Base-by-base conservation (phyloP, 352 stramenopile species). In the Phytophthora aleatoria region DNA sequence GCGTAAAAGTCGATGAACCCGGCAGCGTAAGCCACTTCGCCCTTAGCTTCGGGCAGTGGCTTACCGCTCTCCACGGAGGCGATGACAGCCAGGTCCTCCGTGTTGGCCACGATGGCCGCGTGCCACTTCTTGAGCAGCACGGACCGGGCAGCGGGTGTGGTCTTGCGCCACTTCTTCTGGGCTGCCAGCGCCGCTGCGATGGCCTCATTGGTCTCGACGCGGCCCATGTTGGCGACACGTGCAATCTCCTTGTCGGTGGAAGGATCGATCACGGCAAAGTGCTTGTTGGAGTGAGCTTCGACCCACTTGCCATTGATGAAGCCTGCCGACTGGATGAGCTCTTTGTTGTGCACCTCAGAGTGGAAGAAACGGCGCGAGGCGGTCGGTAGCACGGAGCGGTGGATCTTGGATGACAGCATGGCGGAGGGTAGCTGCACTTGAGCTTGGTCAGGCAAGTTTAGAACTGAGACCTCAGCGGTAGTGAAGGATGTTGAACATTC, bases 61-160 rank as follows among this genome's bases (percentile, higher is more conserved):
- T 99, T 99, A 50, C 97, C 98, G 55, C 90, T 97, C 84, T 99
- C 98, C 11, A 96, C 70, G 24, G 97, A 98, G 69, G 99, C 97
- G 49, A 99, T 97, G n/a, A 84, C 53, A 28, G 83, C 91, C 31
- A 98, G 75, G 51, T 97, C 91, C 20, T 87, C 81, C 11, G 71
- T 80, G 68, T 92, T 83, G 35, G 77, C 68, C 27, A 77, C 61
- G 48, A 96, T 89, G n/a, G 85, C 73, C 1, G 74, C 83, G 61
- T 90, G 56, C 85, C 85, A 96, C 57, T 94, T 93, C 66, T 94
- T 92, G 41, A 96, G 70, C 64, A 96, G 54, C 31, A 50, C 70
- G 8, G 82, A 87, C 54, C 83, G 87, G 24, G 70, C 56, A 50
- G 74, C 67, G 1, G 87, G 76, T 24, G 79, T 85, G 12, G 78